phyloP scores from a whole-genome alignment of 1,284 basidiomycete species.

The Moesziomyces sp. region DNA sequence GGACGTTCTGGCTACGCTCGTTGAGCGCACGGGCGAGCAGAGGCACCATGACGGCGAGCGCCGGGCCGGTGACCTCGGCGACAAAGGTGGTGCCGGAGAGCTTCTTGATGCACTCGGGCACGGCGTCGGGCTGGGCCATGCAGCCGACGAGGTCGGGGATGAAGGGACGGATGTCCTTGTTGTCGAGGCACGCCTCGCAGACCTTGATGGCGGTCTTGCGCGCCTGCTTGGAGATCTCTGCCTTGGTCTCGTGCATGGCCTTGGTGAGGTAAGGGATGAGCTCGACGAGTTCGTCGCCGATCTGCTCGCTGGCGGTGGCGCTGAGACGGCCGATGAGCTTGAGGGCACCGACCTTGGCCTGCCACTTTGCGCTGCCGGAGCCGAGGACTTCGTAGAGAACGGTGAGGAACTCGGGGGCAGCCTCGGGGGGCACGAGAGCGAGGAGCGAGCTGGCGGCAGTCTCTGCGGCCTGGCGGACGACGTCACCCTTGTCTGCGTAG shows the following conservation, averaged over 20 bases:
- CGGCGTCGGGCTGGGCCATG: conserved; percentile 86
- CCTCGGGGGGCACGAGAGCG: conserved; percentile 84
- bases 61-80: conserved; percentile 94
- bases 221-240: conserved; percentile 88
- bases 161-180: conserved; percentile 91
- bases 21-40: conserved; percentile 91
- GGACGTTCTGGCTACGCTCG: conserved; percentile 84
- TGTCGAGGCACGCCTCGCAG: conserved; percentile 88
- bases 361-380: conserved; percentile 83
- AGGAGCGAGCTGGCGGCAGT: conserved; percentile 86
- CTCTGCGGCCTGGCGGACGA: conserved; percentile 84
- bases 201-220: conserved; percentile 92
- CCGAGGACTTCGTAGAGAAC: conserved; percentile 80
- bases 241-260: conserved; percentile 97
- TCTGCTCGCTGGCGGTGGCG: conserved; percentile 78
- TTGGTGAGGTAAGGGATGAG: conserved; percentile 87
- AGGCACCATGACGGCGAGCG: conserved; percentile 94
- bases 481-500: conserved; percentile 93
- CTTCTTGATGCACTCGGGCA: conserved; percentile 93
- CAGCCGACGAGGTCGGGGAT: conserved; percentile 84
- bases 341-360: conserved; percentile 90
- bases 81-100: conserved; percentile 95
- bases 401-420: conserved; percentile 77
- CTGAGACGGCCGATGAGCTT: conserved; percentile 77
- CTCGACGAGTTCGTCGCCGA: conserved; percentile 84